These are phyloP conservation scores for Pythium scleroteichum DNA, from an alignment of 352 stramenopile species.

Conservation along the genomic window DNA sequence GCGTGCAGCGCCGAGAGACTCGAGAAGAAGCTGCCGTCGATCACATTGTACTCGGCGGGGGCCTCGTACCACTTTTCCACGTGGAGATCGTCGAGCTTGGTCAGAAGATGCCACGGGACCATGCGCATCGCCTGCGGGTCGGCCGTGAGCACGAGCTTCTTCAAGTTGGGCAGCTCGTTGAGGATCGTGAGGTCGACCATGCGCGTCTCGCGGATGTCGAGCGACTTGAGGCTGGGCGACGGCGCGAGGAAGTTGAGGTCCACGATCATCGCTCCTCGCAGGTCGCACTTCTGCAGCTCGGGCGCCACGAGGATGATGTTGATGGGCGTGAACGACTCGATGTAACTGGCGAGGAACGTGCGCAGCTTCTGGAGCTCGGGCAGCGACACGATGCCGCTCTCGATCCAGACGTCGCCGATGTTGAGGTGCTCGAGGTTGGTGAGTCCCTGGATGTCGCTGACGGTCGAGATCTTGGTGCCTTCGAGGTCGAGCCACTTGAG, in stretches of 20 bases:
- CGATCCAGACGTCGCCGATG: slow-evolving; percentile 25
- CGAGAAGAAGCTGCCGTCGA: slow-evolving; percentile 26
- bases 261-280: slow-evolving; percentile 17
- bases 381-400: slow-evolving; percentile 22
- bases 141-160: slow-evolving; percentile 27
- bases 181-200: slow-evolving; percentile 12
- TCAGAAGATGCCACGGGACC: slow-evolving; percentile 15
- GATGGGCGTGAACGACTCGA: slow-evolving; percentile 23
- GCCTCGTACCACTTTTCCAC: slow-evolving; percentile 27
- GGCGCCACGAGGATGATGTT: slow-evolving; percentile 19
- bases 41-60: slow-evolving; percentile 28
- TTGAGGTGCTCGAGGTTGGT: slow-evolving; percentile 21
- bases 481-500: slow-evolving; percentile 29
- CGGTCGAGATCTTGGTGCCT: slow-evolving; percentile 29
- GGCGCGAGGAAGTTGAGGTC: slow-evolving; percentile 18
- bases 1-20: slow-evolving; percentile 11
- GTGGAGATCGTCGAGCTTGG: slow-evolving; percentile 23
- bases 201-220: slow-evolving; percentile 26
- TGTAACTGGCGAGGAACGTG: slow-evolving; percentile 25
- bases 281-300: slow-evolving; percentile 26
- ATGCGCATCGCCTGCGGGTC: slow-evolving; percentile 22
- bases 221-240: slow-evolving; percentile 21
- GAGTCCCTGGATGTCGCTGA: slow-evolving; percentile 17
- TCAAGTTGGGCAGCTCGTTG: slow-evolving; percentile 4
- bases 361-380: slow-evolving; percentile 17